Evolutionary conservation across 805 yeast genomes (phyloP).

Genomic region (Schwanniomyces vanrijiae): DNA sequence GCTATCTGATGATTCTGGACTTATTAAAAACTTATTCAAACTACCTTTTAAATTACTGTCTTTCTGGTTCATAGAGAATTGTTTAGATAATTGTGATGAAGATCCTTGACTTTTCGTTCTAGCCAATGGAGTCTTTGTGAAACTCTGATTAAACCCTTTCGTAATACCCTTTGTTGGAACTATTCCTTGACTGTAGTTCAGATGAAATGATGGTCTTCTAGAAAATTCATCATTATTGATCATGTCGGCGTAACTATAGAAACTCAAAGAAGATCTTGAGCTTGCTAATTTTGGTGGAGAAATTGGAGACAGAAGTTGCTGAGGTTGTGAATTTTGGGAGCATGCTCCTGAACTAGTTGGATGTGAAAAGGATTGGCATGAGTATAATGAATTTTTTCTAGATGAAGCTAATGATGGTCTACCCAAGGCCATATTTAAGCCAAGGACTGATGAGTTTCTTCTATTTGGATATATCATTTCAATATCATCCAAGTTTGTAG

Average conservation of each 20-base stretch:
- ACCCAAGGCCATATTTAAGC: constrained; percentile 49
- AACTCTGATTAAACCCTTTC: background rate
- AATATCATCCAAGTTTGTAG: constrained; percentile 63
- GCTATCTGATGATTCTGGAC: constrained; percentile 27
- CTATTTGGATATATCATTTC: constrained; percentile 65
- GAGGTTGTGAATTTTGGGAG: constrained; percentile 4
- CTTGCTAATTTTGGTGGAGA: constrained; percentile 42
- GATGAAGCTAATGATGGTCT: constrained; percentile 35
- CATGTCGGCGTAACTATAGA: constrained; percentile 81
- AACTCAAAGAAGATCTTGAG: constrained; percentile 44
- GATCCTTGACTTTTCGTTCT: constrained; percentile 8
- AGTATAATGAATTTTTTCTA: constrained; percentile 36
- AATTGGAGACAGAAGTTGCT: constrained; percentile 22
- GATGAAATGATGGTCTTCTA: constrained; percentile 59
- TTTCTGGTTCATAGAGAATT: constrained; percentile 12
- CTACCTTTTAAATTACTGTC: background rate
- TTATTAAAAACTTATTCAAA: constrained; percentile 19
- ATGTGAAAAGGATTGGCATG: constrained; percentile 18
- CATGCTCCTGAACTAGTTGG: background rate
- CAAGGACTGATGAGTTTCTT: constrained; percentile 54
- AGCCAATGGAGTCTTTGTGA: constrained; percentile 8
- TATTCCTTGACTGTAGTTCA: constrained; percentile 12
- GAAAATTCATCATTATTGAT: constrained; percentile 64
- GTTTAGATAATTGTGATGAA: constrained; percentile 24
- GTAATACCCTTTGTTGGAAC: background rate